Evolutionary conservation across 2,329 filamentous ascomycete genomes (phyloP), one percentile per base, ranked within the genome.

Genomic region (Penicillium italicum): DNA sequence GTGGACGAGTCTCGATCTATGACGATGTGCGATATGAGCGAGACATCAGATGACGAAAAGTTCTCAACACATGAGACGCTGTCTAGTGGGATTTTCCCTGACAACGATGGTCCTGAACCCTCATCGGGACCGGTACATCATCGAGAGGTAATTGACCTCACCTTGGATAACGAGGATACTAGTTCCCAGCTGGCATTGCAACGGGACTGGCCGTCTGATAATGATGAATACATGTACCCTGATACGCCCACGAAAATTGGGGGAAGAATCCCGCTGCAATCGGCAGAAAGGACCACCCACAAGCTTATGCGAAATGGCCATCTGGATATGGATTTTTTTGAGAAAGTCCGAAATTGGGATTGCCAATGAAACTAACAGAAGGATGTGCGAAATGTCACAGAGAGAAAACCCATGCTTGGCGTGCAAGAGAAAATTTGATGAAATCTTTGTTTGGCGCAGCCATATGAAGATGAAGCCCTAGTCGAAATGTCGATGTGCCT

Each of bases 11-110:
- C 36, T 36, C 22, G 8, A n/a, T 36, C 44, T 2, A 22, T 40
- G 1, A 34, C 36, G 0, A 42, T 49, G 10, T 11, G 28, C 6
- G 30, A 42, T 2, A n/a, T n/a, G 24, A 49, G 28, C 2, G 51
- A 49, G 10, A 53, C 51, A 8, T n/a, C 12, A 0, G 51, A 53
- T 11, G 51, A 53, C 14, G 44, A n/a, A 2, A 40, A 42, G 0
- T 53, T 49, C 14, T 49, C 51, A 1, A 53, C 51, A 2, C 51
- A 53, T 26, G 37, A 49, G 22, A 41, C 42, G 14, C n/a, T 53
- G 20, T 53, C 50, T 1, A 53, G 42, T 37, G 36, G 36, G 1
- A 11, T 41, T 16, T 49, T 20, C 26, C 5, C 12, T 2, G 34
- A 38, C 1, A 37, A 31, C 1, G 12, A 38, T 26, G 12, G 2